Evolutionary conservation across 192 early-diverging fungal genomes (phyloP).

Genomic region (Backusella liffmaniae): DNA sequence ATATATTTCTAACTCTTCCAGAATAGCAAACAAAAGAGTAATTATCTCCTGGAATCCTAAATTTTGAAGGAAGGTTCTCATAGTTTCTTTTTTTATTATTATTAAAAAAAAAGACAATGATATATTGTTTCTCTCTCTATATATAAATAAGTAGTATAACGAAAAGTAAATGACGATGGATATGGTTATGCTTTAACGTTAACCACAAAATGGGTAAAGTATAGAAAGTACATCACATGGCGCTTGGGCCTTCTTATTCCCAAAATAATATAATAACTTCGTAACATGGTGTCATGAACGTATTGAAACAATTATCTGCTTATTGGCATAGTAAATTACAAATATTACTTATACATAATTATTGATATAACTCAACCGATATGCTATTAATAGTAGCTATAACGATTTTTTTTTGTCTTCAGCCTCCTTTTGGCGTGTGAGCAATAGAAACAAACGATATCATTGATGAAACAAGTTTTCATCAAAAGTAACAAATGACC

Average conservation of each 20-base stretch:
- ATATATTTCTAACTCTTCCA: neutral
- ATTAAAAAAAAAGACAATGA: neutral
- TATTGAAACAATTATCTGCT: neutral
- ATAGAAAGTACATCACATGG: neutral
- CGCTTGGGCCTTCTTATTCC: neutral
- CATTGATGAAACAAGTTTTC: constrained; percentile 3
- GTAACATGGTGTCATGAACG: neutral
- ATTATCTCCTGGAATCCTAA: neutral
- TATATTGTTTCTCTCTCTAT: neutral
- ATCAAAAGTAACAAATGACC: neutral
- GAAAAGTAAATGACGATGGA: neutral
- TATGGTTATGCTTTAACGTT: neutral
- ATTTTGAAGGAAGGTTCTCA: neutral
- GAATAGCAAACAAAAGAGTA: neutral
- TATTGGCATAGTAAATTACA: neutral
- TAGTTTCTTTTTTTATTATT: neutral
- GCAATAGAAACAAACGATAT: neutral
- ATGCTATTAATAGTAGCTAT: neutral
- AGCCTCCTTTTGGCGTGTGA: neutral
- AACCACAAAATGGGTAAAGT: neutral
- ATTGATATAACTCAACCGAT: neutral
- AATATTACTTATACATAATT: neutral
- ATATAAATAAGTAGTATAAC: neutral
- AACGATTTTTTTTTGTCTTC: neutral
- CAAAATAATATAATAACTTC: neutral